A percentile compares a stretch with the other conserved stretches of the same genome.
Evolutionary conservation across 768 basidiomycete genomes (phyloP).

Genomic region (Candolleomyces aberdarensis): DNA sequence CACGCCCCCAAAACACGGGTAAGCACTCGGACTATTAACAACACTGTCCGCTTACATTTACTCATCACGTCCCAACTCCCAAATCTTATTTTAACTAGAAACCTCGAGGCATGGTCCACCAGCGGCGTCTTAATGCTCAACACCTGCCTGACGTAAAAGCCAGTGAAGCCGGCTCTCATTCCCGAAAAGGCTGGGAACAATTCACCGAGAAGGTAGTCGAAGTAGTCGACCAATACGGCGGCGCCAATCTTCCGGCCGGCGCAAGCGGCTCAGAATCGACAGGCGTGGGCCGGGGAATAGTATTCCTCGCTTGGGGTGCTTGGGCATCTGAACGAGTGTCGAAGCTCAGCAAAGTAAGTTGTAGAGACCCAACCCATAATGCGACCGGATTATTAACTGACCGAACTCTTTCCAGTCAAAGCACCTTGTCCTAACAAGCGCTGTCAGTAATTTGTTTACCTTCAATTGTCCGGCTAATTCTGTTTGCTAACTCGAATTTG

Average conservation of each 20-base stretch:
- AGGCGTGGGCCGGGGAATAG: slow-evolving; percentile 64
- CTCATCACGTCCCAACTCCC: background rate
- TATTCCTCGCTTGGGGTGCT: slow-evolving; percentile 88
- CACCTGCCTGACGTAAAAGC: slow-evolving; percentile 89
- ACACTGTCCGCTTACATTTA: background rate
- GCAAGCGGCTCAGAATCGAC: slow-evolving; percentile 19
- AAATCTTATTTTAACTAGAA: slow-evolving; percentile 40
- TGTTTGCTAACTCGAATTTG: slow-evolving; percentile 13
- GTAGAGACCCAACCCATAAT: background rate
- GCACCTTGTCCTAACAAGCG: slow-evolving; percentile 75
- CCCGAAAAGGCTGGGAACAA: slow-evolving; percentile 84
- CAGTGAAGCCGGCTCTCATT: slow-evolving; percentile 74
- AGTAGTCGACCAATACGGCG: slow-evolving; percentile 72
- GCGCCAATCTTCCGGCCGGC: slow-evolving; percentile 54
- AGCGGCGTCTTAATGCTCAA: slow-evolving; percentile 91
- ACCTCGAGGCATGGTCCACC: slow-evolving; percentile 76
- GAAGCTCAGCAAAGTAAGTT: slow-evolving; percentile 65
- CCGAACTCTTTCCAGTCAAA: slow-evolving; percentile 49
- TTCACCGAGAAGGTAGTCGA: slow-evolving; percentile 83
- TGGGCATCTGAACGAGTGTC: slow-evolving; percentile 83
- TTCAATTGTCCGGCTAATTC: background rate
- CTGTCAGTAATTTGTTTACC: slow-evolving; percentile 44
- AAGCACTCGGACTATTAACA: slow-evolving; percentile 19
- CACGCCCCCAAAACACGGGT: slow-evolving; percentile 81
- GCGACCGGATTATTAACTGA: background rate